phyloP scores from a whole-genome alignment of 495 filamentous ascomycete genomes.

The Lepidopterella palustris region DNA sequence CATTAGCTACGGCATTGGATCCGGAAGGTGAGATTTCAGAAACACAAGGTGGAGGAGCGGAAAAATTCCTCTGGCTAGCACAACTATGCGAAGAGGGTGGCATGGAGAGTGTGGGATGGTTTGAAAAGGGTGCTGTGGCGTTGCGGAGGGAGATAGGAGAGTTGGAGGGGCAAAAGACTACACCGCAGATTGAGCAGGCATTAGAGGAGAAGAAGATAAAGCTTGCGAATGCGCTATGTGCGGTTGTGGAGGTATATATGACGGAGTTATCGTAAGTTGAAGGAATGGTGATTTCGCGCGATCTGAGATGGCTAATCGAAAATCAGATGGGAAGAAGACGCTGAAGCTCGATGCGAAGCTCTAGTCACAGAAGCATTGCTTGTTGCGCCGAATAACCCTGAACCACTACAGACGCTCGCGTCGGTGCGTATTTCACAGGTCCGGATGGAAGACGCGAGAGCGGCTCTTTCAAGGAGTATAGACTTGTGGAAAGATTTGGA shows the following conservation, averaged over 20 bases:
- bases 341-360: slow-evolving; percentile 74
- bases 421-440: slow-evolving; percentile 86
- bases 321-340: slow-evolving; percentile 74
- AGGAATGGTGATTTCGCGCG: background rate
- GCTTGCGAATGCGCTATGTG: slow-evolving; percentile 79
- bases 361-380: slow-evolving; percentile 81
- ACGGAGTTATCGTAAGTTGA: slow-evolving; percentile 68
- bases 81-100: slow-evolving; percentile 88
- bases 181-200: slow-evolving; percentile 40
- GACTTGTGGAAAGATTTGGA: slow-evolving; percentile 70
- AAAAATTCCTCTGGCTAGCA: slow-evolving; percentile 94
- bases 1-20: slow-evolving; percentile 64
- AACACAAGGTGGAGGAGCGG: slow-evolving; percentile 66
- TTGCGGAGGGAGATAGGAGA: slow-evolving; percentile 60
- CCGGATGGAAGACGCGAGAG: slow-evolving; percentile 66
- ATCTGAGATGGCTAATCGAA: background rate
- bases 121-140: slow-evolving; percentile 67
- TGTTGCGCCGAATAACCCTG: slow-evolving; percentile 64
- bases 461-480: slow-evolving; percentile 69
- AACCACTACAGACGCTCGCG: slow-evolving; percentile 88
- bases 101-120: slow-evolving; percentile 76
- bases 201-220: slow-evolving; percentile 67
- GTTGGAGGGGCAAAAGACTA: slow-evolving; percentile 31
- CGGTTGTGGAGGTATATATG: slow-evolving; percentile 93
- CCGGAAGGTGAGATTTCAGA: slow-evolving; percentile 51